Base-by-base conservation (phyloP, 1,284 basidiomycete species). In the Trichosporon sp. region DNA sequence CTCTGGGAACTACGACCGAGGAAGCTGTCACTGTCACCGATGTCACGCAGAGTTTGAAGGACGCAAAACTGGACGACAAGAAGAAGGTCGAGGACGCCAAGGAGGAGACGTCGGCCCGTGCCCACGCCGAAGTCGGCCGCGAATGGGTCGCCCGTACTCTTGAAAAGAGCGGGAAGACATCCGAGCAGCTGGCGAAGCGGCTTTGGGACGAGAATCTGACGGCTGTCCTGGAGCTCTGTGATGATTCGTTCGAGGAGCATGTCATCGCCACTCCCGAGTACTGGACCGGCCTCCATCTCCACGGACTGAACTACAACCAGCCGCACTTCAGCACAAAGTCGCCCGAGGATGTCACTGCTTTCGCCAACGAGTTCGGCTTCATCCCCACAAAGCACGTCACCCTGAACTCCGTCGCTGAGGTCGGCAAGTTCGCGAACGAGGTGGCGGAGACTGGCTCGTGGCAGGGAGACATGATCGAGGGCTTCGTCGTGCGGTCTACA, bases 161-260 rank as follows among this genome's bases (percentile, higher is more conserved):
- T 2, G 82, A 83, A 2, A 78, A 80, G 12, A 89, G 85, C 9
- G 90, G 88, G 0, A 90, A 88, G 80, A 91, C 88, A 1, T 89
- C 92, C 73, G 87, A 86, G 60, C 85, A 95, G 51, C 85, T 99
- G 15, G 95, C 96, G 0, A 78, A 80, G 2, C 84, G 85, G 18
- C 86, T 99, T 1, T 98, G 91, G 91, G 86, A 89, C 44, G 88
- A 90, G 35, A 92, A 93, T 68, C 89, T 91, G 87, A 98, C 96
- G 0, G 95, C 94, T 0, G 87, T 98, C 0, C 89, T 93, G 3
- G 95, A 98, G 94, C 89, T 99, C 1, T 98, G 97, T 80, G 96
- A 99, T 77, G 97, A 99, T 82, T 88, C 87, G 0, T 99, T 99
- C 78, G 97, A 99, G 76, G 97, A 99, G 81, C 97, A 99, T 77